Conservation (phyloP, 1,139 yeast species). For the Blastobotrys persicus region DNA sequence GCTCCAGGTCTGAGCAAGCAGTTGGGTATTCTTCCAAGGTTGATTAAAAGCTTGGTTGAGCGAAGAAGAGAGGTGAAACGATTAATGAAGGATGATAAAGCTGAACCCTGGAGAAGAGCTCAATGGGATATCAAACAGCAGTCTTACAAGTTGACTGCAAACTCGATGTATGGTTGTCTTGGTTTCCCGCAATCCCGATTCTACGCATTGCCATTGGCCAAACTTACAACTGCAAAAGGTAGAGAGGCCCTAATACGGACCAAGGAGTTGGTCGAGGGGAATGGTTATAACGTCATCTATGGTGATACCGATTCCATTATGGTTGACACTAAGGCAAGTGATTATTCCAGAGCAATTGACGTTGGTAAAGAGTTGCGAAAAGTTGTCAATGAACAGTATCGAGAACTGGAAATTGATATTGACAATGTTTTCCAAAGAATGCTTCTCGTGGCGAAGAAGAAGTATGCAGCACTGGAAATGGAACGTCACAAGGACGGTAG, state of each 20-base stretch:
- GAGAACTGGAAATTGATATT: slow-evolving; percentile 85
- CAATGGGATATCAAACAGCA: slow-evolving; percentile 90
- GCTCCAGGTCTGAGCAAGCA: slow-evolving; percentile 59
- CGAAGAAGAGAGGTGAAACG: slow-evolving; percentile 94
- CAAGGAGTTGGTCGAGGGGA: slow-evolving; percentile 83
- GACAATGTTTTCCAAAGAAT: slow-evolving; percentile 89
- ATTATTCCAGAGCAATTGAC: slow-evolving; percentile 67
- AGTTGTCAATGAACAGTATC: slow-evolving; percentile 84
- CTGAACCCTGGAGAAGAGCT: slow-evolving; percentile 45
- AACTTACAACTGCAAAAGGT: slow-evolving; percentile 93
- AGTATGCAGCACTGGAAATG: slow-evolving; percentile 87
- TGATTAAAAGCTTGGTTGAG: slow-evolving; percentile 78
- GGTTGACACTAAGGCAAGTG: slow-evolving; percentile 86
- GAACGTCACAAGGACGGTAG: slow-evolving; percentile 40
- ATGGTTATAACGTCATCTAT: slow-evolving; percentile 81
- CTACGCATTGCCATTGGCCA: slow-evolving; percentile 94
- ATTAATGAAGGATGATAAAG: slow-evolving; percentile 71
- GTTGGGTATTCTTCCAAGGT: slow-evolving; percentile 83
- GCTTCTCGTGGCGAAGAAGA: slow-evolving; percentile 91
- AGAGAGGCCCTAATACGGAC: slow-evolving; percentile 94
- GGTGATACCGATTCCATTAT: slow-evolving; percentile 99
- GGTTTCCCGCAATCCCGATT: slow-evolving; percentile 91
- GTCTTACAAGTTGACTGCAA: slow-evolving; percentile 94
- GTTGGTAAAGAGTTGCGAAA: slow-evolving; percentile 84
- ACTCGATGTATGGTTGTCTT: slow-evolving; percentile 98